These are phyloP conservation scores for Coprinopsis cinerea DNA, from an alignment of 768 basidiomycete species.

Conservation along the genomic window DNA sequence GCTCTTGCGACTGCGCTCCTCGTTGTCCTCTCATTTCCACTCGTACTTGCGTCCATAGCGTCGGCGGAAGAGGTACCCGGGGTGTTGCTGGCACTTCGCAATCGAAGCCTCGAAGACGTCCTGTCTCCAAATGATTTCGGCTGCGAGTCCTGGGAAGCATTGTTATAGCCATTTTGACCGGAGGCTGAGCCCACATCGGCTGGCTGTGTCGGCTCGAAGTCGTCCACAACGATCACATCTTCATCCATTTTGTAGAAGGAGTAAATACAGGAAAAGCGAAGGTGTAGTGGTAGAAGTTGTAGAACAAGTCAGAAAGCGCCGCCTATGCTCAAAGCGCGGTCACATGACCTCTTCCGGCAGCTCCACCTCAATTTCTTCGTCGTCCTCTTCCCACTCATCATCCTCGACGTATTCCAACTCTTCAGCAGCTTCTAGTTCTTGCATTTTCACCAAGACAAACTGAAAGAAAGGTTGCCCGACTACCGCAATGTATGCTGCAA, in stretches of 20 bases:
- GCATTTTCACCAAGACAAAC: constrained; percentile 8
- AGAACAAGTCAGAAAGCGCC: background rate
- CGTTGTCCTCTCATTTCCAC: constrained; percentile 46
- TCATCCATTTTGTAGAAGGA: constrained; percentile 38
- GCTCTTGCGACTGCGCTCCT: constrained; percentile 46
- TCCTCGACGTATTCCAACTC: constrained; percentile 9
- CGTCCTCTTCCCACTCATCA: constrained; percentile 9
- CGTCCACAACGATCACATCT: constrained; percentile 59
- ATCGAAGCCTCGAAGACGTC: constrained; percentile 22
- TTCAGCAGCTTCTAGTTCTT: constrained; percentile 7
- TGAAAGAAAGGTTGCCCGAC: constrained; percentile 16
- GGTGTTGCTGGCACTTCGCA: constrained; percentile 29
- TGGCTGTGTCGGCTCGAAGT: constrained; percentile 36
- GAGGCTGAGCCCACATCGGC: constrained; percentile 31
- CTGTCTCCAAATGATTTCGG: constrained; percentile 2
- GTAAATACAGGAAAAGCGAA: background rate
- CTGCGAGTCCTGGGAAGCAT: constrained; percentile 10
- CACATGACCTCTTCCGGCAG: constrained; percentile 10
- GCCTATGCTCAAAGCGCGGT: constrained; percentile 1
- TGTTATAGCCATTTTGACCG: constrained; percentile 13
- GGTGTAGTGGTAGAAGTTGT: background rate
- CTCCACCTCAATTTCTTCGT: constrained; percentile 1
- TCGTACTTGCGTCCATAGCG: background rate
- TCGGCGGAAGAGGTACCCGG: constrained; percentile 6
- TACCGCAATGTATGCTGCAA: constrained; percentile 33